Evolutionary conservation across 257 asterid genomes (phyloP).

Genomic region (Penstemon eatonii): DNA sequence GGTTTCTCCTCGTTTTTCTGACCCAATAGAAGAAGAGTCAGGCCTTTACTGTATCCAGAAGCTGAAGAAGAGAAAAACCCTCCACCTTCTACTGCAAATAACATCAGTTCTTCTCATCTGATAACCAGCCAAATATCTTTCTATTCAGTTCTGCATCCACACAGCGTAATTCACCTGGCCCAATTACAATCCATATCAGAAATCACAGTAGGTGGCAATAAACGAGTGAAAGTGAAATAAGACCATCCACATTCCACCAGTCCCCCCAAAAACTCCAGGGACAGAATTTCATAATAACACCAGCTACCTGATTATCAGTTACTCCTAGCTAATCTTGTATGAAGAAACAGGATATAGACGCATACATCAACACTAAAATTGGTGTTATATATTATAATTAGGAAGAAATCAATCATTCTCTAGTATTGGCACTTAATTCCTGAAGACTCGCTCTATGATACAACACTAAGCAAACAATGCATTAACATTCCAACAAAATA

Average conservation of each 20-base stretch:
- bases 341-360: no score
- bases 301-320: background rate
- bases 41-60: constrained; percentile 95
- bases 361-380: no score
- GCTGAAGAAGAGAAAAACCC: constrained; percentile 99
- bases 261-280: no score
- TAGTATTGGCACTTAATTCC: background rate
- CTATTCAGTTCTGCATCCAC: constrained; percentile 22
- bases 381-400: background rate
- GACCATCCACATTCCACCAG: no score
- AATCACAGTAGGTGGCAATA: background rate
- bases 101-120: constrained; percentile 88
- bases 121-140: constrained; percentile 39
- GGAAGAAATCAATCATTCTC: background rate
- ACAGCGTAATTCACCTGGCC: constrained; percentile 31
- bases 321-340: no score
- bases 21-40: constrained; percentile 88
- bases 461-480: constrained; percentile 19
- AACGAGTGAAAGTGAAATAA: no score
- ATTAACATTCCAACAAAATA: constrained; percentile 17
- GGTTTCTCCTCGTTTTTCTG: constrained; percentile 86
- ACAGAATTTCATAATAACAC: background rate
- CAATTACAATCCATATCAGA: constrained; percentile 19
- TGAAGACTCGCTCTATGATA: background rate
- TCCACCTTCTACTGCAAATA: constrained; percentile 99